Conservation (phyloP, 139 green algal genomes). For the Eudorina sp. region DNA sequence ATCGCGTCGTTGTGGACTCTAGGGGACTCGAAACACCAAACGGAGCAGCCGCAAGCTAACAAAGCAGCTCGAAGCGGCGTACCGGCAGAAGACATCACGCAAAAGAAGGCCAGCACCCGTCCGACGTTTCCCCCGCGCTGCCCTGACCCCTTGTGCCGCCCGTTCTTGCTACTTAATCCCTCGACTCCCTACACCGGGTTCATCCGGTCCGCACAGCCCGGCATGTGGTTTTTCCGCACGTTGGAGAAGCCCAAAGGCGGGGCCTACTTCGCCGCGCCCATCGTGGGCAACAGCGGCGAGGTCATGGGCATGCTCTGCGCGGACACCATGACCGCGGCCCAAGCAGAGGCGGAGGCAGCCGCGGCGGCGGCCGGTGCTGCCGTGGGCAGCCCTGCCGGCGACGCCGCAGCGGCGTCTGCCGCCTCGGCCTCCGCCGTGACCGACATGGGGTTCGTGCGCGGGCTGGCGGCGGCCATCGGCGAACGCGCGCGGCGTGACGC, state of each 20-base stretch:
- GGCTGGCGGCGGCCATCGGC: slow-evolving; percentile 35
- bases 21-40: no score
- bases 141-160: not conserved
- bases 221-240: slow-evolving; percentile 36
- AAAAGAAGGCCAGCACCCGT: no score
- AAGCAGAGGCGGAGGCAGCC: not conserved
- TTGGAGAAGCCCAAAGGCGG: not conserved
- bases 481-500: not conserved
- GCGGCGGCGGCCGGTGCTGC: not conserved
- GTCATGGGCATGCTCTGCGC: slow-evolving; percentile 56
- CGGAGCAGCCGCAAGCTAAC: no score
- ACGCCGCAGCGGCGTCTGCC: not conserved
- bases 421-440: not conserved
- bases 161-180: no score
- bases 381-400: not conserved
- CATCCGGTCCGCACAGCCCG: not conserved
- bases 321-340: slow-evolving; percentile 34
- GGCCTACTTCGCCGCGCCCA: slow-evolving; percentile 51
- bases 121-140: no score
- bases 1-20: no score
- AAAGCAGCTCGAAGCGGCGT: no score
- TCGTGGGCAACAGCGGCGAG: slow-evolving; percentile 48
- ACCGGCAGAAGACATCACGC: no score
- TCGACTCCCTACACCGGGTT: no score
- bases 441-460: slow-evolving; percentile 20